Conservation (phyloP, 1,139 yeast species). For the Pneumocystis canis region DNA sequence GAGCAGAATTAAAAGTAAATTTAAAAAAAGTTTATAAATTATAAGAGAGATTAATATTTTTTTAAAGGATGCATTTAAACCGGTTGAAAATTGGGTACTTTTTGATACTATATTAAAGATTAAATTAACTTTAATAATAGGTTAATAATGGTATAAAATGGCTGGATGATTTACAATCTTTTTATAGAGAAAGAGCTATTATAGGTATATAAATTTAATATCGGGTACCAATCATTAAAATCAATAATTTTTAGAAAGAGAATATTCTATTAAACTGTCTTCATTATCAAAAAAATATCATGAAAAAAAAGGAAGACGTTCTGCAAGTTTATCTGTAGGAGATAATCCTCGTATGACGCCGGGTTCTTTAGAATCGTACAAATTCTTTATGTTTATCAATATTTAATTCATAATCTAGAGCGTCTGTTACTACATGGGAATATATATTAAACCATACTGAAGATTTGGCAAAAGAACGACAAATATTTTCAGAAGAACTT, state of each 20-base stretch:
- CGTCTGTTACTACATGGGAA: constrained; percentile 88
- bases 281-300: constrained; percentile 55
- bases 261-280: constrained; percentile 56
- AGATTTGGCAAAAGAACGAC: constrained; percentile 54
- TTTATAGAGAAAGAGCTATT: constrained; percentile 66
- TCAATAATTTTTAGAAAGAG: constrained; percentile 43
- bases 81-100: constrained; percentile 12
- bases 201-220: constrained; percentile 23
- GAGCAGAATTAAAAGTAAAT: neutral
- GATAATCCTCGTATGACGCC: constrained; percentile 85
- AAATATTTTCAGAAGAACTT: constrained; percentile 47
- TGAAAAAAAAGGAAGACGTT: constrained; percentile 56
- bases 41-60: neutral
- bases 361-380: constrained; percentile 58
- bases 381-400: neutral
- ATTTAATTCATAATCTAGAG: constrained; percentile 28
- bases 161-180: constrained; percentile 63
- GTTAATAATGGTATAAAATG: constrained; percentile 54
- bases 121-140: constrained; percentile 14
- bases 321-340: constrained; percentile 70
- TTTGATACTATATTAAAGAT: neutral
- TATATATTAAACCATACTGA: constrained; percentile 80
- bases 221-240: neutral
- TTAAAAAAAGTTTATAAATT: neutral
- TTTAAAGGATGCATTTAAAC: constrained; percentile 13